Conservation (phyloP, 2,329 filamentous ascomycete species). For the Ceratocystis smalleyi region DNA sequence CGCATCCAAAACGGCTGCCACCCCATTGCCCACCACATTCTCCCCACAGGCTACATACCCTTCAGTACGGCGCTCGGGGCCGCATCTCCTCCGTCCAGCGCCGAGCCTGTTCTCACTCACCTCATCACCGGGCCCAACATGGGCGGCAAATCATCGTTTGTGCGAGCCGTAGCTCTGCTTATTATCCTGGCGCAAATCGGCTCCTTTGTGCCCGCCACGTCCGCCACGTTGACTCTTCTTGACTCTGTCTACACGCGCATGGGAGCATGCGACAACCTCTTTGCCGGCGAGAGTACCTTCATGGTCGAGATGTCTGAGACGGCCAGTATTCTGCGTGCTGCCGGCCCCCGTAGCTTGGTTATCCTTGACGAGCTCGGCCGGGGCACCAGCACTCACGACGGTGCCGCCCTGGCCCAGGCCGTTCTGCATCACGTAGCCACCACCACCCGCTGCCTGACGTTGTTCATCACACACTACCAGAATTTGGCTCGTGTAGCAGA, state of each 20-base stretch:
- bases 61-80: constrained; percentile 55
- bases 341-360: constrained; percentile 68
- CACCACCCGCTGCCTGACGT: constrained; percentile 58
- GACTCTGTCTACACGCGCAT: constrained; percentile 93
- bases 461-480: constrained; percentile 98
- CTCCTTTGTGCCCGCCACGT: constrained; percentile 73
- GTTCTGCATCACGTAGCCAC: constrained; percentile 74
- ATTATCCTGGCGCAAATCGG: constrained; percentile 90
- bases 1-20: constrained; percentile 64
- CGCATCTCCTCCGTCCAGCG: constrained; percentile 32
- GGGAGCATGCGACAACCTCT: constrained; percentile 91
- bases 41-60: constrained; percentile 62
- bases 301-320: constrained; percentile 97
- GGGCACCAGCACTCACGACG: constrained; percentile 88
- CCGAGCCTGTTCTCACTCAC: constrained; percentile 46
- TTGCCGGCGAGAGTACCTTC: constrained; percentile 87
- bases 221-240: constrained; percentile 60
- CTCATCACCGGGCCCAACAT: constrained; percentile 96
- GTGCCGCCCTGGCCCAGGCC: constrained; percentile 85
- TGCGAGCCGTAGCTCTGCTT: constrained; percentile 80
- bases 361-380: constrained; percentile 90
- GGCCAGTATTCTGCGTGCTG: constrained; percentile 74
- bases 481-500: constrained; percentile 56
- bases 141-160: constrained; percentile 97
- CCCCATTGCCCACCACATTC: constrained; percentile 85